These are phyloP conservation scores for Tylopilus plumbeoviolaceoides DNA, from an alignment of 768 basidiomycete genomes.

Conservation along the genomic window DNA sequence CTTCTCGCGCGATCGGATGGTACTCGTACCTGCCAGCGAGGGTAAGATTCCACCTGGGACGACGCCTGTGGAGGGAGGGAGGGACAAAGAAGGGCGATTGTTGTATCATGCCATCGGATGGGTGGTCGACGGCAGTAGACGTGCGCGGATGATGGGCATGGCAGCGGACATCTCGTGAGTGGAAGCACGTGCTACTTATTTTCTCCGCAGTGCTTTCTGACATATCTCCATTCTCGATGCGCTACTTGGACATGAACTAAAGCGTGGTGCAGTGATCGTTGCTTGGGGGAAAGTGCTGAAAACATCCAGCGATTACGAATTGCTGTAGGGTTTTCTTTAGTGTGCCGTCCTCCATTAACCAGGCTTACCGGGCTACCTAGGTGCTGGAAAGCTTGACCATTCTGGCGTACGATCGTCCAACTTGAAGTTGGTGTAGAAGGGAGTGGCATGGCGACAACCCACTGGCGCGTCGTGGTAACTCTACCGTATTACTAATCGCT, in stretches of 20 bases:
- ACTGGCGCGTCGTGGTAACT: too few relatives aligned
- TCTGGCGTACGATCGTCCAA: neutral
- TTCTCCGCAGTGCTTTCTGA: neutral
- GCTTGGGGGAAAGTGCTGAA: neutral
- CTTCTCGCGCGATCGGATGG: neutral
- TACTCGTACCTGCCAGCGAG: neutral
- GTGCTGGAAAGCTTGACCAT: neutral
- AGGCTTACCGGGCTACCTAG: neutral
- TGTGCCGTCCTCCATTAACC: neutral
- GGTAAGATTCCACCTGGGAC: neutral
- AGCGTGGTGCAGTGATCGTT: constrained; percentile 4
- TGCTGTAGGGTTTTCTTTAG: neutral
- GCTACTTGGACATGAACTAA: neutral
- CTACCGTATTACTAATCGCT: too few relatives aligned
- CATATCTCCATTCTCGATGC: neutral
- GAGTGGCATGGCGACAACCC: too few relatives aligned
- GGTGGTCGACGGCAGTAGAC: neutral
- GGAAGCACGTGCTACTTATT: neutral
- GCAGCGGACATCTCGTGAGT: constrained; percentile 3
- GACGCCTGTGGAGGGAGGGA: constrained; percentile 4
- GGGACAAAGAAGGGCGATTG: neutral
- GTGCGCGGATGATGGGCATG: constrained; percentile 1
- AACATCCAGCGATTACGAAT: neutral
- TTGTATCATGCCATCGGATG: constrained; percentile 4
- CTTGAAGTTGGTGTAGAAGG: too few relatives aligned